A percentile compares a stretch with the other conserved stretches of the same genome.
These are phyloP conservation scores for Xerocomus brunneocitrinus DNA, from an alignment of 768 basidiomycete species.

Conservation along the genomic window DNA sequence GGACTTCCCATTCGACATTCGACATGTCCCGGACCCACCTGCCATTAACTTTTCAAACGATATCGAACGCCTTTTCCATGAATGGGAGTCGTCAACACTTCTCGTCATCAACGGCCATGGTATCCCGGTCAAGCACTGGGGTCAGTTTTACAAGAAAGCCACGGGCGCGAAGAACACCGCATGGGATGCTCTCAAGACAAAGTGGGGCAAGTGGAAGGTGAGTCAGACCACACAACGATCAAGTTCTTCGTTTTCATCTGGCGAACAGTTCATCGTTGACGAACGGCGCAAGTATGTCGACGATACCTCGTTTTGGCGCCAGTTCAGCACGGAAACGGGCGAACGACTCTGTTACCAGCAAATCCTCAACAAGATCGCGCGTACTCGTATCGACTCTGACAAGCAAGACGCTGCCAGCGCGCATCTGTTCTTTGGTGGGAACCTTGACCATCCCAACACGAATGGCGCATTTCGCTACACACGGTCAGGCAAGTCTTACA, in stretches of 20 bases:
- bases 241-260: too few relatives aligned
- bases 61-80: not conserved
- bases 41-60: conserved; percentile 1
- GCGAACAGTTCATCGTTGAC: not conserved
- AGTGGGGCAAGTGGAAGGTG: conserved; percentile 18
- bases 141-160: not conserved
- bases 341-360: not conserved
- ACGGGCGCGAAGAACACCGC: not conserved
- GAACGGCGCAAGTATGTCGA: not conserved
- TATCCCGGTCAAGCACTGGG: conserved; percentile 17
- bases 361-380: not conserved
- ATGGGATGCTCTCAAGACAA: conserved; percentile 11
- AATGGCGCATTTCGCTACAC: not conserved
- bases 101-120: not conserved
- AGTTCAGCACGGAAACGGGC: not conserved
- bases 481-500: not conserved
- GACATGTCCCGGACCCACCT: not conserved
- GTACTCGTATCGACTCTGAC: not conserved
- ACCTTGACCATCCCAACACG: not conserved
- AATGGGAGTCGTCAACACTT: not conserved
- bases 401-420: not conserved
- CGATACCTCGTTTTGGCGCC: not conserved
- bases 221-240: not conserved
- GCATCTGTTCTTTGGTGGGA: not conserved
- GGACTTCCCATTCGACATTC: not conserved